A percentile compares a stretch with the other conserved stretches of the same genome.
Conservation (phyloP, 768 basidiomycete species). For the Macrolepiota fuliginosa region DNA sequence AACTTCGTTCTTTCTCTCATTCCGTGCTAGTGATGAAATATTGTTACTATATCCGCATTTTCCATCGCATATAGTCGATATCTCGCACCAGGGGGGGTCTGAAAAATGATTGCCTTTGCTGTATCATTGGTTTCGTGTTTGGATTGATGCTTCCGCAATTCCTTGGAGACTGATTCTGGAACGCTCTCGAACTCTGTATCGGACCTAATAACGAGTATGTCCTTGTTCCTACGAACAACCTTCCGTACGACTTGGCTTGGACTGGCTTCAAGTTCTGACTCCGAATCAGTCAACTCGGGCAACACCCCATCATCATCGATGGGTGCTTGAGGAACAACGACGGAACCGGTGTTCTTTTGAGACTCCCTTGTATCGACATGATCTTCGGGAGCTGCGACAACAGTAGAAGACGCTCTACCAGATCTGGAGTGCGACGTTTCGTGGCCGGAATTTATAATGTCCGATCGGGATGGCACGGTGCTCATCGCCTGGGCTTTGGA, state of each 20-base stretch:
- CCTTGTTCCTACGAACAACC: slow-evolving; percentile 1
- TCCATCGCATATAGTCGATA: not conserved
- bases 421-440: not conserved
- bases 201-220: not conserved
- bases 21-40: not conserved
- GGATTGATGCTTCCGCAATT: not conserved
- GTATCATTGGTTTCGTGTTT: not conserved
- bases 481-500: not conserved
- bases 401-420: not conserved
- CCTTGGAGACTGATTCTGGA: not conserved
- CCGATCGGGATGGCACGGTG: not conserved
- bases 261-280: not conserved
- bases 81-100: not conserved
- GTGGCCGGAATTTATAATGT: too few species aligned
- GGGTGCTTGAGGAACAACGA: too few species aligned
- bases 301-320: not conserved
- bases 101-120: not conserved
- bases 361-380: not conserved
- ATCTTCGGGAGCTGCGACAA: not conserved
- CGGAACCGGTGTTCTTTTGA: not conserved
- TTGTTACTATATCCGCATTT: not conserved
- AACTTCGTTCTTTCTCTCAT: not conserved
- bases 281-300: not conserved
- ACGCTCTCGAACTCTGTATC: slow-evolving; percentile 1
- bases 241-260: not conserved